Base-by-base conservation (phyloP, 305 asterid genomes). In the Rubia balearica region DNA sequence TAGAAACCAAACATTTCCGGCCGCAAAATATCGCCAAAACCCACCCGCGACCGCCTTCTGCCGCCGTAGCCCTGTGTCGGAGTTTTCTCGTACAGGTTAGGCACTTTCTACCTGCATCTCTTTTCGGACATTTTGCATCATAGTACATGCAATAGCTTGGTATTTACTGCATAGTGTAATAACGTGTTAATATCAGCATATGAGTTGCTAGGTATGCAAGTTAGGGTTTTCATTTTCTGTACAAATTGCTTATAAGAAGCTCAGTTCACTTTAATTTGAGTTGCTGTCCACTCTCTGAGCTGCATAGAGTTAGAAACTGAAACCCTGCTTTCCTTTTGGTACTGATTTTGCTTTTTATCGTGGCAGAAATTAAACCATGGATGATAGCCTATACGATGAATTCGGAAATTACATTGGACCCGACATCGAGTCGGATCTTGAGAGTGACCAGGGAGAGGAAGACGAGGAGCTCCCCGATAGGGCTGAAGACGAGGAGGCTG, bases 401-500 rank as follows among this genome's bases (percentile, higher is more conserved):
- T 94, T 94, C 70, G 99, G 99, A 12, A 94, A 94, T 81, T 94
- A 94, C 71, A 87, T 94, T n/a, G 99, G 99, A 61, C 99, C 99
- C 24, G 99, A 94, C 69, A 94, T 94, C 36, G 99, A 94, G 68
- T 94, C 99, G 16, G 99, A 94, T 73, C 85, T 77, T 68, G 99
- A 91, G 79, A 94, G 99, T 71, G 98, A 85, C 27, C 81, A 90
- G 78, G 97, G 87, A 22, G 96, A 87, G 63, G 98, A 91, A 57
- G 96, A 91, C 43, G 97, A 91, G 61, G 99, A 91, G 67, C 85
- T 86, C 38, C 94, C 89, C 1, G 90, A 83, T 59, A 83, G 88
- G 77, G 71, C 83, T 3, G 96, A 86, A 57, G 92, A 84, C 60
- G 94, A 83, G 75, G 88, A 78, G 65, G 84, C 73, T 42, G 78